Evolutionary conservation across 2,329 filamentous ascomycete genomes (phyloP).

Genomic region (Pseudocercospora eumusae): DNA sequence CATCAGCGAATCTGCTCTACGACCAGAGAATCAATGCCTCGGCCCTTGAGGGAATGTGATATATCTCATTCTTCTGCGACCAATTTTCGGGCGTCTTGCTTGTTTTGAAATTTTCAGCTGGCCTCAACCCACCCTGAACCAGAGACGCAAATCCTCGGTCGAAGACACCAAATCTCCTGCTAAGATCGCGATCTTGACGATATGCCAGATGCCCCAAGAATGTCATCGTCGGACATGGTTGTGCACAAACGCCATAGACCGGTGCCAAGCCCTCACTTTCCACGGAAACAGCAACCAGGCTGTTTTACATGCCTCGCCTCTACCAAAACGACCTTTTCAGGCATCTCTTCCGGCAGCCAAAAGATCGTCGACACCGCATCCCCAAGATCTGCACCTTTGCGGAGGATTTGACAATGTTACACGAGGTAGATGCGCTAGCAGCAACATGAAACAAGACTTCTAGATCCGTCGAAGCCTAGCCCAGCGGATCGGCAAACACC

Average conservation of each 20-base stretch:
- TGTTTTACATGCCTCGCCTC: conserved; percentile 3
- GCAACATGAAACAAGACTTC: neutral
- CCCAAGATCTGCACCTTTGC: conserved; percentile 2
- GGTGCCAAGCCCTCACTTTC: neutral
- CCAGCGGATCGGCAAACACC: neutral
- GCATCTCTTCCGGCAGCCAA: neutral
- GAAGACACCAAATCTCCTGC: neutral
- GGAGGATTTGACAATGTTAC: conserved; percentile 1
- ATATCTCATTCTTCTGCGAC: neutral
- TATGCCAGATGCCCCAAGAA: neutral
- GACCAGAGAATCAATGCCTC: neutral
- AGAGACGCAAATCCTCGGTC: neutral
- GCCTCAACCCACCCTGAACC: neutral
- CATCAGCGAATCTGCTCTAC: neutral
- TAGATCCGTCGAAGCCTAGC: neutral
- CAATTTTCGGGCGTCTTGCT: neutral
- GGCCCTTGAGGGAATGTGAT: neutral
- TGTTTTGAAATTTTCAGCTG: neutral
- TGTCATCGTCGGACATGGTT: neutral
- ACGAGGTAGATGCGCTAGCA: neutral
- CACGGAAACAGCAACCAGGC: neutral
- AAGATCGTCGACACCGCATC: neutral
- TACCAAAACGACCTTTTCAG: neutral
- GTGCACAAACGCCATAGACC: neutral
- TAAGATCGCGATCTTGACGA: neutral